Percentiles rank a stretch among this genome's conserved stretches.
These are phyloP conservation scores for Sicyos edulis DNA, from an alignment of 306 rosid genomes.

Conservation along the genomic window DNA sequence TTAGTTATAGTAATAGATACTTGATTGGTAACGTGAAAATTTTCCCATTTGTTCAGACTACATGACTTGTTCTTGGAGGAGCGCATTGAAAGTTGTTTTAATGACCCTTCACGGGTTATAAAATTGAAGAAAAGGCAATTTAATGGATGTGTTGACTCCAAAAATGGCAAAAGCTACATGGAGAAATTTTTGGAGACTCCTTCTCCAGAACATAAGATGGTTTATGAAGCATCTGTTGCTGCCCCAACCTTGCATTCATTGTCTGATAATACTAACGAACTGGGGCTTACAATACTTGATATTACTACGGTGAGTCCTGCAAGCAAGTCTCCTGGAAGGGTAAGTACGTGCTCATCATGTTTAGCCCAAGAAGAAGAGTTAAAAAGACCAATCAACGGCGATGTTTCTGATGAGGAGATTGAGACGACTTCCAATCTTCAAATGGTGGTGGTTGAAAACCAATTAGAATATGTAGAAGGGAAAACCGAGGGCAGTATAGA, in stretches of 20 bases:
- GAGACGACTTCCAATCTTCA: slow-evolving; percentile 33
- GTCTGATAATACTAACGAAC: slow-evolving; percentile 42
- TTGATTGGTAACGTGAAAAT: slow-evolving; percentile 25
- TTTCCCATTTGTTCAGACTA: slow-evolving; percentile 47
- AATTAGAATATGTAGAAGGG: slow-evolving; percentile 37
- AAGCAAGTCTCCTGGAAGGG: slow-evolving; percentile 41
- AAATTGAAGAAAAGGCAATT: slow-evolving; percentile 70
- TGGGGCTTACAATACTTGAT: slow-evolving; percentile 67
- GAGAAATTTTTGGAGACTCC: slow-evolving; percentile 53
- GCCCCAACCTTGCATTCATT: slow-evolving; percentile 33
- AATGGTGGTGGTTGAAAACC: slow-evolving; percentile 33
- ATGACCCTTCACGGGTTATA: slow-evolving; percentile 68
- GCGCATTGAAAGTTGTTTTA: slow-evolving; percentile 59
- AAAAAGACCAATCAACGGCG: slow-evolving; percentile 34
- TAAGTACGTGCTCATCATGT: slow-evolving; percentile 43
- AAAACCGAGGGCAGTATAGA: slow-evolving; percentile 39
- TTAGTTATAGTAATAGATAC: slow-evolving; percentile 20
- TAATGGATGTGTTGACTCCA: slow-evolving; percentile 52
- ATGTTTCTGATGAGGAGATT: slow-evolving; percentile 29
- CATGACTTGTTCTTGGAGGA: slow-evolving; percentile 85
- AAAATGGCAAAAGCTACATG: slow-evolving; percentile 75
- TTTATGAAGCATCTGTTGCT: slow-evolving; percentile 44
- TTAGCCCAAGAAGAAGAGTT: slow-evolving; percentile 35
- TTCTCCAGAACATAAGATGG: slow-evolving; percentile 52
- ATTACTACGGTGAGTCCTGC: slow-evolving; percentile 47